These are phyloP conservation scores for Solanum corneliomulleri DNA, from an alignment of 257 asterid species.

Conservation along the genomic window DNA sequence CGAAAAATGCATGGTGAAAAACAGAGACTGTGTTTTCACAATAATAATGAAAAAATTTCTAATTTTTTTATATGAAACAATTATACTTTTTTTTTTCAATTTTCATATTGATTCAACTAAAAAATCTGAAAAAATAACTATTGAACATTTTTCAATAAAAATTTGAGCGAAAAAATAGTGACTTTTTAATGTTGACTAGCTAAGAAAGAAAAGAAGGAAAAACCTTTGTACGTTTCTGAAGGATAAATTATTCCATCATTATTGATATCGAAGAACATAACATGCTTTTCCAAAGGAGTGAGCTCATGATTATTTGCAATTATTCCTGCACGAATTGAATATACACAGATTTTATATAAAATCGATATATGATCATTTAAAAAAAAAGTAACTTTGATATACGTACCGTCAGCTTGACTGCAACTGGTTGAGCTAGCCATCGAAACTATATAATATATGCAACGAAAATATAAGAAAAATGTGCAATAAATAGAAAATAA, in stretches of 20 bases:
- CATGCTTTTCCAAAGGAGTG: conserved; percentile 37
- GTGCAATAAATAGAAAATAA: not conserved
- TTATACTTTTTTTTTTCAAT: not conserved
- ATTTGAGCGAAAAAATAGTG: not conserved
- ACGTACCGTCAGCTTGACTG: not conserved
- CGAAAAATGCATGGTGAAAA: no score
- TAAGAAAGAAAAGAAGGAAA: not conserved
- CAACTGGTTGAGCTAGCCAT: not conserved
- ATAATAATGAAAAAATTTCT: rapidly evolving
- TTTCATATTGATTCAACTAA: not conserved
- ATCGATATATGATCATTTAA: no score
- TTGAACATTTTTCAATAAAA: not conserved
- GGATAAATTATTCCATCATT: conserved; percentile 47
- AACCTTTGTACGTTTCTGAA: conserved; percentile 46
- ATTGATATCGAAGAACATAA: conserved; percentile 50
- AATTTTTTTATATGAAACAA: no score
- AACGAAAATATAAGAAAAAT: not conserved
- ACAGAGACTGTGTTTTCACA: no score
- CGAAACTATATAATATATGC: not conserved
- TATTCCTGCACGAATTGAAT: not conserved
- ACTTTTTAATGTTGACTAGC: not conserved
- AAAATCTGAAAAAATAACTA: no score
- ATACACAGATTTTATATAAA: not conserved
- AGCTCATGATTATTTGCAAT: conserved; percentile 1
- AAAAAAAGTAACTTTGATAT: not conserved